Conservation (phyloP, 768 basidiomycete genomes). For the Mycena amicta region DNA sequence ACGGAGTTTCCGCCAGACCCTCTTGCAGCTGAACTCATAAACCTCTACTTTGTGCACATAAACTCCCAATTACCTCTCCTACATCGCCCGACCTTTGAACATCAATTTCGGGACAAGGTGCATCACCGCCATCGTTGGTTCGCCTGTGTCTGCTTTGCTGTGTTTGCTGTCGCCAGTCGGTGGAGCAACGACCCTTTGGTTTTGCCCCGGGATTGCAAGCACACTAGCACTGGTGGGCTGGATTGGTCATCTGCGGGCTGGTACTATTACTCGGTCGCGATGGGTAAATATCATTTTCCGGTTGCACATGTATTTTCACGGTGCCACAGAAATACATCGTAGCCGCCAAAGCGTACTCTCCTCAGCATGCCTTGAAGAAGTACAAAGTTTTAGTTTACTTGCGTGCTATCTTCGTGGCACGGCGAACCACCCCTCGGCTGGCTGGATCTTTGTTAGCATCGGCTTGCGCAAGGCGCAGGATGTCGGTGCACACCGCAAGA, state of each 20-base stretch:
- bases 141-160: slow-evolving; percentile 54
- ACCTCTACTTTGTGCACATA: slow-evolving; percentile 65
- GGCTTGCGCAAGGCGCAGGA: slow-evolving; percentile 71
- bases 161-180: slow-evolving; percentile 73
- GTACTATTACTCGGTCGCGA: slow-evolving; percentile 59
- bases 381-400: slow-evolving; percentile 45
- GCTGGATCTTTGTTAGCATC: slow-evolving; percentile 57
- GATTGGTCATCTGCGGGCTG: slow-evolving; percentile 62
- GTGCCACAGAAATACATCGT: slow-evolving; percentile 53
- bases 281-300: too few species aligned
- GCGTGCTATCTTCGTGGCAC: slow-evolving; percentile 18
- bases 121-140: slow-evolving; percentile 64
- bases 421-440: slow-evolving; percentile 43
- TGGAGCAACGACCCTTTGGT: slow-evolving; percentile 68
- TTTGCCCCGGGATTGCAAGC: slow-evolving; percentile 33
- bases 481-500: slow-evolving; percentile 73
- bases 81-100: slow-evolving; percentile 70
- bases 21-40: slow-evolving; percentile 59
- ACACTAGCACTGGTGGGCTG: slow-evolving; percentile 29
- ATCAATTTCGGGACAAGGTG: slow-evolving; percentile 55
- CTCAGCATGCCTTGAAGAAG: slow-evolving; percentile 62
- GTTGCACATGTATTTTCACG: too few species aligned
- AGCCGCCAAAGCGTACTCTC: slow-evolving; percentile 53
- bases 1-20: slow-evolving; percentile 64
- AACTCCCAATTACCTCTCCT: slow-evolving; percentile 68